Conservation (phyloP, 768 basidiomycete species). For the Lentinula sp. region DNA sequence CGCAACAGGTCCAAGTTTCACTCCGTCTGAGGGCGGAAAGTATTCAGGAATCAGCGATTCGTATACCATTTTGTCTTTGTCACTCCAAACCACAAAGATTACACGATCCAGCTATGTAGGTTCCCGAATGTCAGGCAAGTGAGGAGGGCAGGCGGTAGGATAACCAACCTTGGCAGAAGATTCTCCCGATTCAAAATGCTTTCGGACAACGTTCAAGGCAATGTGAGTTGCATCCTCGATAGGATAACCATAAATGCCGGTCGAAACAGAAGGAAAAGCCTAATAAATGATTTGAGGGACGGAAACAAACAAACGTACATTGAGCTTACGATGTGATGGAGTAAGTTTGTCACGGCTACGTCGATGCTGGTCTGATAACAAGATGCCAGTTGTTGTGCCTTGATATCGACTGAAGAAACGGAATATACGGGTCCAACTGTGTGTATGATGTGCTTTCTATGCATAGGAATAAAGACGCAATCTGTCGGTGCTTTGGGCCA, state of each 20-base stretch:
- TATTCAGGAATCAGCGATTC: slow-evolving; percentile 54
- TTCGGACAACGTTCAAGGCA: slow-evolving; percentile 53
- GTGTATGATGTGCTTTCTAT: slow-evolving; percentile 69
- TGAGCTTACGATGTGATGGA: slow-evolving; percentile 56
- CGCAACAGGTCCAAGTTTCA: background rate
- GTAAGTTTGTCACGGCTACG: slow-evolving; percentile 51
- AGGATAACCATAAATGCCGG: slow-evolving; percentile 76
- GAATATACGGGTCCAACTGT: slow-evolving; percentile 76
- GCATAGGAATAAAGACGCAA: background rate
- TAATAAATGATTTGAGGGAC: slow-evolving; percentile 17
- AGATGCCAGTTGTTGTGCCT: slow-evolving; percentile 52
- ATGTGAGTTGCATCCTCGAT: slow-evolving; percentile 66
- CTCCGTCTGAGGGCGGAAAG: slow-evolving; percentile 37
- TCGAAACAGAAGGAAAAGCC: slow-evolving; percentile 82
- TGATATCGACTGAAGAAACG: slow-evolving; percentile 28
- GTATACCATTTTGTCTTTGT: slow-evolving; percentile 48
- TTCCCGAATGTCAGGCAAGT: background rate
- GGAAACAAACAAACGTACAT: background rate
- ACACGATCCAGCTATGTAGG: slow-evolving; percentile 54
- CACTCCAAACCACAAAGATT: slow-evolving; percentile 70
- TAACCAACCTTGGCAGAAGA: slow-evolving; percentile 33
- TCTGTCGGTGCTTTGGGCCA: background rate
- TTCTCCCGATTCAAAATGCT: slow-evolving; percentile 50
- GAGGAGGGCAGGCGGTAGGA: background rate
- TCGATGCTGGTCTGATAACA: slow-evolving; percentile 65